A percentile compares a stretch with the other conserved stretches of the same genome.
These are phyloP conservation scores for Boletus pseudo-olivaceus DNA, from an alignment of 768 basidiomycete species.

Conservation along the genomic window DNA sequence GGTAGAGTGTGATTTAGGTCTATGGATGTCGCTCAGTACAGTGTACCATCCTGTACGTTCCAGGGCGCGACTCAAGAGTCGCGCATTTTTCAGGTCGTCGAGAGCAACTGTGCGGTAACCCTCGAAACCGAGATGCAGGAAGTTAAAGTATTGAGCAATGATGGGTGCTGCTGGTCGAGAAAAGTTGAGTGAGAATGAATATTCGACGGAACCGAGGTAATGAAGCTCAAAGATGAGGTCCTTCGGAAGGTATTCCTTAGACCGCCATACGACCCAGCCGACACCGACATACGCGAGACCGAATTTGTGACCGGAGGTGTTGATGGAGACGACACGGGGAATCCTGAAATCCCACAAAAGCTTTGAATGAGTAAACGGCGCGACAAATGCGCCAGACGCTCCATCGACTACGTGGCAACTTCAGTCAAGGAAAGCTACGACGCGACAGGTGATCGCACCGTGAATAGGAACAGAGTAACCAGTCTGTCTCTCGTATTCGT, in stretches of 20 bases:
- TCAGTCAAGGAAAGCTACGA: constrained; percentile 10
- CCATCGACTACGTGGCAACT: constrained; percentile 42
- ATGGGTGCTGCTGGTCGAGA: constrained; percentile 60
- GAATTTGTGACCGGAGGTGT: constrained; percentile 61
- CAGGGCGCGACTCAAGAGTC: constrained; percentile 61
- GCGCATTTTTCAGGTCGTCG: constrained; percentile 54
- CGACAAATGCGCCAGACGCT: constrained; percentile 60
- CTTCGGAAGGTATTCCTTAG: constrained; percentile 54
- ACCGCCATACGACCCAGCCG: constrained; percentile 67
- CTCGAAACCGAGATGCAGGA: constrained; percentile 57
- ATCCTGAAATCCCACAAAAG: constrained; percentile 59
- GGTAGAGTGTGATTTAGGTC: constrained; percentile 29
- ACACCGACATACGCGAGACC: constrained; percentile 54
- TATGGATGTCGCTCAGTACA: constrained; percentile 56
- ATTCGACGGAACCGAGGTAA: constrained; percentile 59
- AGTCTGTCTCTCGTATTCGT: constrained; percentile 48
- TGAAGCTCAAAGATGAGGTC: constrained; percentile 66
- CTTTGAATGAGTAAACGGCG: constrained; percentile 56
- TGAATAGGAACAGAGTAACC: constrained; percentile 46
- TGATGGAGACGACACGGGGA: constrained; percentile 57
- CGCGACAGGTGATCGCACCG: constrained; percentile 24
- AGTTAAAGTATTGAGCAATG: constrained; percentile 61
- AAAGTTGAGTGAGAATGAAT: constrained; percentile 68
- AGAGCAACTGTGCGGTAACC: constrained; percentile 48
- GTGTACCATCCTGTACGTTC: constrained; percentile 52